Evolutionary conservation across 768 basidiomycete species (phyloP).

Genomic region (Suillus subaureus): DNA sequence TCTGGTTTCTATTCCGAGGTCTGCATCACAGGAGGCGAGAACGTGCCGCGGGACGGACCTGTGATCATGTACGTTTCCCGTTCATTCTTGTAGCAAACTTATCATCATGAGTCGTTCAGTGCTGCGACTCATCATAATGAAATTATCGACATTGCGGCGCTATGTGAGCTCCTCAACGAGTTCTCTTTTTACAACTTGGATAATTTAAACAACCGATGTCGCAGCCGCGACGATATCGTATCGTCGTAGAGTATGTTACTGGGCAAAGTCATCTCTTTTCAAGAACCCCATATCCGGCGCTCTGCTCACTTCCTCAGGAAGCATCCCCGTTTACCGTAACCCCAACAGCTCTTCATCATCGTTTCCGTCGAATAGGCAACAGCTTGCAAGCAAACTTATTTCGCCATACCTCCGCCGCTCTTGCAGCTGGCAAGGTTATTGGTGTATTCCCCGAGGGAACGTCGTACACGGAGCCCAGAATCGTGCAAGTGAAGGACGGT

Average conservation of each 20-base stretch:
- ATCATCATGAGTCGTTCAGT: conserved; percentile 29
- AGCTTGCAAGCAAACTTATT: conserved; percentile 49
- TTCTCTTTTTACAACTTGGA: background rate
- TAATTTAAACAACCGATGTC: background rate
- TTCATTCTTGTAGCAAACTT: background rate
- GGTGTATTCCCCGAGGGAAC: conserved; percentile 73
- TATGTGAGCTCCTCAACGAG: conserved; percentile 34
- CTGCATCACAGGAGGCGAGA: conserved; percentile 56
- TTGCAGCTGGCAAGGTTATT: conserved; percentile 56
- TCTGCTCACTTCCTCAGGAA: conserved; percentile 62
- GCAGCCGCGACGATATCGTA: conserved; percentile 60
- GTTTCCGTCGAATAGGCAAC: background rate
- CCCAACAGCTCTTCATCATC: conserved; percentile 38
- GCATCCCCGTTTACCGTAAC: conserved; percentile 72
- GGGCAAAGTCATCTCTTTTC: conserved; percentile 78
- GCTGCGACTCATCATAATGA: conserved; percentile 71
- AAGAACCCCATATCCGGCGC: conserved; percentile 52
- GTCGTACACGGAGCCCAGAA: conserved; percentile 48
- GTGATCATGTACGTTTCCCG: conserved; percentile 53
- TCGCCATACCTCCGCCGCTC: conserved; percentile 53
- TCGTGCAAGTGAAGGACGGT: conserved; percentile 59
- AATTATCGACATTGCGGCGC: conserved; percentile 57
- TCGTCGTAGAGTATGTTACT: conserved; percentile 57
- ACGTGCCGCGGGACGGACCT: conserved; percentile 47
- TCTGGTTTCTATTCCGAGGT: conserved; percentile 64